Evolutionary conservation across 371 early-diverging fungal genomes (phyloP).

Genomic region (Fennellomyces sp.): DNA sequence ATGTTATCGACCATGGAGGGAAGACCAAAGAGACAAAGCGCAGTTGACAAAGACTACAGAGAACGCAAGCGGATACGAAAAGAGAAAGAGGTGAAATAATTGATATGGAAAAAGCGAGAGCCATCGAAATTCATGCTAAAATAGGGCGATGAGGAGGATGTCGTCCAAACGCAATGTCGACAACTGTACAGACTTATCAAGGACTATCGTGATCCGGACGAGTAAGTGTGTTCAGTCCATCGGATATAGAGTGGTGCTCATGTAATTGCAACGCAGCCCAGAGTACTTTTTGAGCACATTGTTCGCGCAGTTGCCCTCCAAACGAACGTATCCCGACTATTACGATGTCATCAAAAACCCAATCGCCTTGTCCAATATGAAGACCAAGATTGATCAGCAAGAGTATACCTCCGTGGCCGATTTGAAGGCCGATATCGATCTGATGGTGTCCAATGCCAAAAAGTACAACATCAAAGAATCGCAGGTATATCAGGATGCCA

Average conservation of each 20-base stretch:
- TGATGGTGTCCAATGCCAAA: conserved; percentile 82
- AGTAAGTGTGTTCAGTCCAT: conserved; percentile 21
- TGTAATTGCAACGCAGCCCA: background rate
- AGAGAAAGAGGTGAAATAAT: conserved; percentile 15
- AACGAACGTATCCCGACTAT: conserved; percentile 86
- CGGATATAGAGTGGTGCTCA: background rate
- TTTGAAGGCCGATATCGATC: conserved; percentile 66
- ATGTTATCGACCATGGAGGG: conserved; percentile 8
- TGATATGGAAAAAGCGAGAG: background rate
- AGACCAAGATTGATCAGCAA: conserved; percentile 50
- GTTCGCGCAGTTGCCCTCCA: conserved; percentile 80
- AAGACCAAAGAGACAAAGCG: conserved; percentile 26
- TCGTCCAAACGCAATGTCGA: conserved; percentile 17
- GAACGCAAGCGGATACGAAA: conserved; percentile 24
- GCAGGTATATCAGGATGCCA: conserved; percentile 76
- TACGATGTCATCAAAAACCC: conserved; percentile 86
- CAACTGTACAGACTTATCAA: conserved; percentile 32
- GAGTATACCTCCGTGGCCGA: conserved; percentile 60
- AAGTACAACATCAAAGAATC: conserved; percentile 81
- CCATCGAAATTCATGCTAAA: too few relatives aligned
- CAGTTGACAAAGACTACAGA: conserved; percentile 24
- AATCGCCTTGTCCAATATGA: conserved; percentile 77
- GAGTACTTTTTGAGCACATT: conserved; percentile 62
- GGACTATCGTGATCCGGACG: conserved; percentile 38
- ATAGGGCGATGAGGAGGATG: background rate